Percentiles rank a stretch among this genome's conserved stretches.
phyloP scores from a whole-genome alignment of 2,329 filamentous ascomycete species.

The Exophiala phaeomuriformis region DNA sequence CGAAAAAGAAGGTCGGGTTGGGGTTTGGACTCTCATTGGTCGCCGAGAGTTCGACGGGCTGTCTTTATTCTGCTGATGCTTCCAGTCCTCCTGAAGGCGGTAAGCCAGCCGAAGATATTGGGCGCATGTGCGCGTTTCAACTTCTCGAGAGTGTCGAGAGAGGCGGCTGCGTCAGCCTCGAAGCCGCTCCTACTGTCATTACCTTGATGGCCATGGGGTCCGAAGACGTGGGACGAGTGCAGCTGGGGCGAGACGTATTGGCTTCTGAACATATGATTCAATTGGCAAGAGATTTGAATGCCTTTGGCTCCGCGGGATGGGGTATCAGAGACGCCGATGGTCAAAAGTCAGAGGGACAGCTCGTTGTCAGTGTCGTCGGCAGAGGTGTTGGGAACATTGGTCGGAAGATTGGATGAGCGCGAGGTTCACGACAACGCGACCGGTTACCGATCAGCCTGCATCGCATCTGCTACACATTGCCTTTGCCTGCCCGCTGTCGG shows the following conservation, averaged over 20 bases:
- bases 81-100: constrained; percentile 68
- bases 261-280: constrained; percentile 72
- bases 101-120: constrained; percentile 80
- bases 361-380: constrained; percentile 86
- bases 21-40: constrained; percentile 88
- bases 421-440: too few relatives aligned
- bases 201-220: constrained; percentile 96
- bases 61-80: constrained; percentile 82
- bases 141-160: constrained; percentile 73
- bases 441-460: too few relatives aligned
- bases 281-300: constrained; percentile 73
- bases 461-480: too few relatives aligned
- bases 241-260: constrained; percentile 72
- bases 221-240: constrained; percentile 84
- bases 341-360: constrained; percentile 54
- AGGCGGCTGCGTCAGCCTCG: constrained; percentile 71
- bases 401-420: constrained; percentile 65
- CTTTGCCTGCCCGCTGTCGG: too few relatives aligned
- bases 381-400: constrained; percentile 91
- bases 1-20: constrained; percentile 62
- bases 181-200: constrained; percentile 67
- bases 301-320: constrained; percentile 88
- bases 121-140: constrained; percentile 79
- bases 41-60: constrained; percentile 81
- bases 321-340: constrained; percentile 70